Evolutionary conservation across 2,329 filamentous ascomycete genomes (phyloP), one percentile per base, ranked within the genome.

Genomic region (Fusarium sp.): DNA sequence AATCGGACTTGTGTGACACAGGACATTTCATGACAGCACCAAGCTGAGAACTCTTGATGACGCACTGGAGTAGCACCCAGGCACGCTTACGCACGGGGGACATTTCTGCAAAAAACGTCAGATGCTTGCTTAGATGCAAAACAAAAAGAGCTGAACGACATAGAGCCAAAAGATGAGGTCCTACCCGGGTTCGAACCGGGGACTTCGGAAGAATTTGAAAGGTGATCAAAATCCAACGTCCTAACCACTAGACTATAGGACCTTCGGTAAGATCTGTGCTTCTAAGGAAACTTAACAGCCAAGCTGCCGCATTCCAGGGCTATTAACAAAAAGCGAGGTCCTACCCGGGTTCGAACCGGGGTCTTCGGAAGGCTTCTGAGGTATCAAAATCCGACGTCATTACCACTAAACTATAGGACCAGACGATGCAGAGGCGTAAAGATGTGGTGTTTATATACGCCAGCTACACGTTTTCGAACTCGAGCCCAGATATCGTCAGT

Each of bases 341-440:
- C 65, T 68, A 68, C 65, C 65, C 65, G 65, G 65, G 64, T 68
- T 68, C 65, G 65, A 68, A 68, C 65, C 65, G 65, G 65, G 65
- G 65, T 68, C 65, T 68, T 68, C 65, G 65, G 65, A 68, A 68
- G 39, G 65, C 56, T 68, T 68, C 33, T 22, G 65, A 68, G 16
- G 15, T 33, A 48, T 68, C 65, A 68, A 68, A 68, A 68, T 68
- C 65, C 65, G 65, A 68, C 65, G 65, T 68, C 65, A 68, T 68
- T 68, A 68, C 65, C 65, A 68, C 65, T 68, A 68, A 68, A 68
- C 65, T 68, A 68, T 68, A 68, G 65, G 65, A 68, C 65, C 65
- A 45, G 15, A 45, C 26, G 30, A 28, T 67, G 26, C 10, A 6
- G 7, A 3, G 6, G 2, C 8, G 18, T 15, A 3, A n/a, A 26